Evolutionary conservation across 768 basidiomycete genomes (phyloP).

Genomic region (Piloderma croceum): DNA sequence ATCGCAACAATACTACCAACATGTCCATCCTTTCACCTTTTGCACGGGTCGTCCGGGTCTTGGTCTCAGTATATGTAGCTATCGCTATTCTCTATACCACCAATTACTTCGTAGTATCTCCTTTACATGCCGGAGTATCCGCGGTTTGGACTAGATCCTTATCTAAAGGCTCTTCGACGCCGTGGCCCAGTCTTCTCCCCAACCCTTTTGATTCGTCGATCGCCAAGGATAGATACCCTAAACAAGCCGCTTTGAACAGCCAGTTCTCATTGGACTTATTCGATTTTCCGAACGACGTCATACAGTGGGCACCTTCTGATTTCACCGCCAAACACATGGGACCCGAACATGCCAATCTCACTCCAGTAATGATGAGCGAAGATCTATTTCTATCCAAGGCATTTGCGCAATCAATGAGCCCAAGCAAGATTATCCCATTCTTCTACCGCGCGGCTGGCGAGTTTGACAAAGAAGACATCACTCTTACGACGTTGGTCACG

Average conservation of each 20-base stretch:
- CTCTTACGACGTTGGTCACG: slow-evolving; percentile 81
- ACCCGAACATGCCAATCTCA: no score
- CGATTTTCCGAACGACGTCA: background rate
- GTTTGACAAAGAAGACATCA: slow-evolving; percentile 64
- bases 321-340: background rate
- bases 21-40: no score
- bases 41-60: no score
- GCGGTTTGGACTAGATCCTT: background rate
- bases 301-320: background rate
- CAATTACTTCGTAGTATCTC: slow-evolving; percentile 15
- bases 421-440: slow-evolving; percentile 74
- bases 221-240: background rate
- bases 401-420: slow-evolving; percentile 63
- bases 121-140: slow-evolving; percentile 2
- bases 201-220: slow-evolving; percentile 6
- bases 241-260: slow-evolving; percentile 20
- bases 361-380: slow-evolving; percentile 36
- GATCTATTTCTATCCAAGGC: slow-evolving; percentile 61
- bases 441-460: slow-evolving; percentile 63
- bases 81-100: slow-evolving; percentile 29
- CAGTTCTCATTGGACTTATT: slow-evolving; percentile 16
- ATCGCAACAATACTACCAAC: no score
- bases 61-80: slow-evolving; percentile 24
- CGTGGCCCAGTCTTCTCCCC: background rate
- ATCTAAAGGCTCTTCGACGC: background rate